phyloP scores from a whole-genome alignment of 2,329 filamentous ascomycete genomes.

The Colletotrichum horii region DNA sequence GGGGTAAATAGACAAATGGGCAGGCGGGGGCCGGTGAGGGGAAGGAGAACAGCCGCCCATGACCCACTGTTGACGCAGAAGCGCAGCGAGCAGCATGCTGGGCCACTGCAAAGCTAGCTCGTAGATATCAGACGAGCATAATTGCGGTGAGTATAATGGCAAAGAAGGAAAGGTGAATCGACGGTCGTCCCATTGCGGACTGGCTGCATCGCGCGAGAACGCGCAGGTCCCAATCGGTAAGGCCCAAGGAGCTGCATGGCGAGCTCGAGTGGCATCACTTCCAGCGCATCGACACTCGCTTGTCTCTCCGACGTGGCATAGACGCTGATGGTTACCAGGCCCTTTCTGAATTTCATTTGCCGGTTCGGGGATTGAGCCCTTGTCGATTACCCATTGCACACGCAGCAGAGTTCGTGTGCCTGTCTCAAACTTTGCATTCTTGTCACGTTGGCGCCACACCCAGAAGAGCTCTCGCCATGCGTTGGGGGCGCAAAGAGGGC shows the following conservation, averaged over 20 bases:
- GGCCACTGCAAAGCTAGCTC: not conserved
- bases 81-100: not conserved
- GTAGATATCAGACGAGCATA: not conserved
- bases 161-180: not conserved
- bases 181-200: not conserved
- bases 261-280: not conserved
- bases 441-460: not conserved
- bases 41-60: not conserved
- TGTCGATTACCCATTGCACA: not conserved
- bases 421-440: not conserved
- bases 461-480: not conserved
- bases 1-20: not conserved
- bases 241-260: not conserved
- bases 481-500: not conserved
- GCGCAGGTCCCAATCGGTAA: not conserved
- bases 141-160: slow-evolving; percentile 2
- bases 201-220: not conserved
- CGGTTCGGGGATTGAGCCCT: not conserved
- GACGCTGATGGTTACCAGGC: not conserved
- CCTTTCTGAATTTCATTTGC: not conserved
- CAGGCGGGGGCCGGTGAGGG: not conserved
- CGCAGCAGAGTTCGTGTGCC: not conserved
- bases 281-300: not conserved
- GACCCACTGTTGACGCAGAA: not conserved
- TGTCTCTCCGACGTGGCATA: not conserved